Base-by-base conservation (phyloP, 2,329 filamentous ascomycete genomes). In the Pseudogymnoascus sp. region DNA sequence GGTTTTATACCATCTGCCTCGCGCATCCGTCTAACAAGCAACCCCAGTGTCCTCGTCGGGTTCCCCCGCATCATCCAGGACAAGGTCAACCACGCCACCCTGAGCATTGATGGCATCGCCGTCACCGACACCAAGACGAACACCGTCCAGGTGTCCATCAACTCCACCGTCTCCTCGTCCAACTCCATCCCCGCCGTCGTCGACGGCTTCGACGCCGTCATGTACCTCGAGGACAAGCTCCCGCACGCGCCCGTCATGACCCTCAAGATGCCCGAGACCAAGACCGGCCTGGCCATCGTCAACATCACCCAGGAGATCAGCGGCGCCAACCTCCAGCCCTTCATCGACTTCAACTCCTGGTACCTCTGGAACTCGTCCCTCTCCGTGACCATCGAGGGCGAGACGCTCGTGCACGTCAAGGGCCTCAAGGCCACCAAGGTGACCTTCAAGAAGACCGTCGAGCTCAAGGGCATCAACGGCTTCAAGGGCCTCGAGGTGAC, bases 41-140 rank as follows among this genome's bases (percentile, higher is more conserved):
- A 23, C 23, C 4, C 29, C 67, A 83, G 82, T 42, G 76, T 86
- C 60, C 86, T 80, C 68, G 83, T 86, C 62, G 83, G 72, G 2
- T 83, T 86, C 68, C 84, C 83, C 21, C 78, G 80, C 31, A 83
- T 83, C 63, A 83, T 83, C 37, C 84, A 86, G 68, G 64, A 72
- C 40, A 78, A 80, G 62, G 78, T 87, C 68, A 78, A 83, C 68
- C 72, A 77, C 26, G 80, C 83, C 1, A 78, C 74, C 3, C 72
- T 87, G 26, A 73, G 77, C 31, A 76, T 86, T 64, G 79, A 75
- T 0, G 72, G 75, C 17, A 77, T 85, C 70, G 68, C 77, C 40
- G 80, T 86, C 66, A 77, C 75, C n/a, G 71, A 82, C 15, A 83
- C 84, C 5, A 74, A 75, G 0, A 72, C 81, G 1, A 71, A 82